These are phyloP conservation scores for Chaetomium sp. DNA, from an alignment of 2,329 filamentous ascomycete species.

Conservation along the genomic window DNA sequence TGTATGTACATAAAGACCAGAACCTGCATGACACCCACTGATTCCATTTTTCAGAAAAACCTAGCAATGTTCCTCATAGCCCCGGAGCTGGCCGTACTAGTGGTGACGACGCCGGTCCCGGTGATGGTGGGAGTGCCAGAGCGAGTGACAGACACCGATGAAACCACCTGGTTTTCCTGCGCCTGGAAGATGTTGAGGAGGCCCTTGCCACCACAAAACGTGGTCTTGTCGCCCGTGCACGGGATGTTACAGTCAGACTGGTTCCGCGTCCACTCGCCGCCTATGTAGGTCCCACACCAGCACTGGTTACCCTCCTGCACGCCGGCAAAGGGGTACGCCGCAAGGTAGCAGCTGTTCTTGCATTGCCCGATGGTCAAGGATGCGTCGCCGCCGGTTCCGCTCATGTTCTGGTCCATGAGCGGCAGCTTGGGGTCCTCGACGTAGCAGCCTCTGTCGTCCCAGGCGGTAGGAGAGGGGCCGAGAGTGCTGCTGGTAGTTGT, in stretches of 20 bases:
- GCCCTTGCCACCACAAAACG: constrained; percentile 41
- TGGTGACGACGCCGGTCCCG: background rate
- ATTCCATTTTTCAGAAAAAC: background rate
- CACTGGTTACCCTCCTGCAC: constrained; percentile 44
- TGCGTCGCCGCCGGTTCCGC: constrained; percentile 29
- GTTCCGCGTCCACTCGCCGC: constrained; percentile 29
- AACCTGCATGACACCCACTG: no score
- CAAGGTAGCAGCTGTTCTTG: constrained; percentile 43
- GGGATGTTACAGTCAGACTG: constrained; percentile 38
- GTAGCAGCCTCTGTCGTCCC: constrained; percentile 45
- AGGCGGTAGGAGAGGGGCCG: constrained; percentile 33
- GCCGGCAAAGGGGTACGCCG: constrained; percentile 44
- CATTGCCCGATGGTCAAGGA: constrained; percentile 42
- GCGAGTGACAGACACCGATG: background rate
- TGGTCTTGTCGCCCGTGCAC: constrained; percentile 40
- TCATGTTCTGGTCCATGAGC: constrained; percentile 41
- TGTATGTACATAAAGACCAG: no score
- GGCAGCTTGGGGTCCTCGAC: constrained; percentile 40
- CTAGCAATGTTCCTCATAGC: constrained; percentile 1
- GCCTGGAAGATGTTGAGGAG: constrained; percentile 39
- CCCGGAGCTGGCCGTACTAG: constrained; percentile 8
- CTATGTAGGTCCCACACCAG: constrained; percentile 44
- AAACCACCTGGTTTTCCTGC: background rate
- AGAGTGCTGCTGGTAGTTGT: constrained; percentile 27
- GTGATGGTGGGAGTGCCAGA: background rate